A percentile compares a stretch with the other conserved stretches of the same genome.
Evolutionary conservation across 306 rosid species (phyloP).

Genomic region (Corylus americana): DNA sequence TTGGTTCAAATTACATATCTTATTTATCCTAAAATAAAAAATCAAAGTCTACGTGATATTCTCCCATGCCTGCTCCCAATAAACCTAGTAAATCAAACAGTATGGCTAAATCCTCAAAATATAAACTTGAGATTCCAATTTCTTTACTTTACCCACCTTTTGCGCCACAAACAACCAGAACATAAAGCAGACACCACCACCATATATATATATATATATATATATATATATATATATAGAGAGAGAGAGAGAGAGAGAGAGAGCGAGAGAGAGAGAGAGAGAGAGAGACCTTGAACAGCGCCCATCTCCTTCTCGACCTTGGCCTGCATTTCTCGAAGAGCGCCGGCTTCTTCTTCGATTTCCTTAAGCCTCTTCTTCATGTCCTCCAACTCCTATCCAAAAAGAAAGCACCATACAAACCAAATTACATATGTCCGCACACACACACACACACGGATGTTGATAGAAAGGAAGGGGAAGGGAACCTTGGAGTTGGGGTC

Average conservation of each 20-base stretch:
- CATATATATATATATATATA: background rate
- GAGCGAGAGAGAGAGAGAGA: background rate
- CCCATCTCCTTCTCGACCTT: constrained; percentile 99
- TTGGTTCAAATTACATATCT: background rate
- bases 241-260: too few relatives aligned
- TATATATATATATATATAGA: too few relatives aligned
- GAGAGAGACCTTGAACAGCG: constrained; percentile 69
- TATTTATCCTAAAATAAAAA: background rate
- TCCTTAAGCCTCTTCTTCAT: constrained; percentile 98
- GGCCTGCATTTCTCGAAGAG: constrained; percentile 98
- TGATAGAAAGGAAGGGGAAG: background rate
- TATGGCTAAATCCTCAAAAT: background rate
- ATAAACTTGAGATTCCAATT: background rate
- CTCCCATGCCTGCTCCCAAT: background rate
- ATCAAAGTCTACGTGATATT: background rate
- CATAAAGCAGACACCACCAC: background rate
- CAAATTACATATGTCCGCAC: too few relatives aligned
- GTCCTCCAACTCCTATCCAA: constrained; percentile 84
- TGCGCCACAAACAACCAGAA: background rate
- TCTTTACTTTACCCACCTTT: background rate
- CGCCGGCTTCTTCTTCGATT: constrained; percentile 96
- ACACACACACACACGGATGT: background rate
- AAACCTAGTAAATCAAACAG: background rate
- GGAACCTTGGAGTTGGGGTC: constrained; percentile 55
- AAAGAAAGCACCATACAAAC: background rate